Base-by-base conservation (phyloP, 2,329 filamentous ascomycete genomes). In the Cladosporium sp. region DNA sequence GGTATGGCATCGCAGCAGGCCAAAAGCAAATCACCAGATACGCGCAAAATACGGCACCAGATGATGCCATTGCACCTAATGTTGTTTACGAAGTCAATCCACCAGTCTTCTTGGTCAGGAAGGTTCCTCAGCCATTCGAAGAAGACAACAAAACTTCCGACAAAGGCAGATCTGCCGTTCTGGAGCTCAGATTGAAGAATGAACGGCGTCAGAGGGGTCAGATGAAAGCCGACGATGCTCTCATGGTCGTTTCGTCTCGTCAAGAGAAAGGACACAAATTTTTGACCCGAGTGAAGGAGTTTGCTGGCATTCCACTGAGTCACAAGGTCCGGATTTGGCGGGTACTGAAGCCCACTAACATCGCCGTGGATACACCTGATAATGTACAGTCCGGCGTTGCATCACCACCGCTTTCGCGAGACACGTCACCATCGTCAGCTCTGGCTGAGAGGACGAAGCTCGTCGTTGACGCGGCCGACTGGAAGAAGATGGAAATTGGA, bases 1-100 rank as follows among this genome's bases (percentile, higher is more conserved):
- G 90, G 90, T 95, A 97, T 68, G 91, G 91, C 12, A 69, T 93
- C 58, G 85, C 84, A 59, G 76, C 85, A 15, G 85, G 84, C 36
- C 88, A 90, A 55, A 78, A 85, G 8, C 82, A 89, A 45, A 92
- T 97, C 63, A 76, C 85, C 47, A 86, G 94, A 60, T 83, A 82
- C 64, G 92, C 89, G 38, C 88, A 93, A 73, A 88, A 96, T 72
- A 92, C 88, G 30, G 82, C 86, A 7, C 78, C 80, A 1, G 81
- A 84, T 40, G 81, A 80, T 2, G 69, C 75, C n/a, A 75, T 75
- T 15, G 68, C 76, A 3, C 77, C 84, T 39, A 90, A 96, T 63
- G 76, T 96, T 49, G 79, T 88, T 66, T 96, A 88, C 72, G 94
- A 97, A 74, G 80, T 91, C 40, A 85, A 92, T 67, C 94, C 92